Evolutionary conservation across 2,329 filamentous ascomycete species (phyloP), one percentile per base, ranked within the genome.

Genomic region (Nectriaceae sp.): DNA sequence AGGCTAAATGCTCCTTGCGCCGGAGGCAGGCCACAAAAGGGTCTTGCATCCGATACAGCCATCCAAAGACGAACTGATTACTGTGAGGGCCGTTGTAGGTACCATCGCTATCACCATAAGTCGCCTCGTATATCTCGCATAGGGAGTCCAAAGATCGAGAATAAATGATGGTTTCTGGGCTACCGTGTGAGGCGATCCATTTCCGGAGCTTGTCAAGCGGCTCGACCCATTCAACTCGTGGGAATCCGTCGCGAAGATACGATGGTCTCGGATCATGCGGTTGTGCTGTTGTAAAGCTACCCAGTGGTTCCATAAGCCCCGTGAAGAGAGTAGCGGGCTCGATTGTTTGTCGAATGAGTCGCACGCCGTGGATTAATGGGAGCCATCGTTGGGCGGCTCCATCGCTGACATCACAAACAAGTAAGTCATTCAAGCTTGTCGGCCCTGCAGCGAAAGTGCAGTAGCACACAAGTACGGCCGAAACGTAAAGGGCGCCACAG

Each of bases 381-480:
- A 63, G 42, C 59, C 59, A 63, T 20, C 59, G 54, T 16, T 61
- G 60, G 13, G 55, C 42, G 8, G 55, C 49, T 8, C 50, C 49
- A 19, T 62, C 54, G 21, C 49, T 57, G 22, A 57, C 46, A 38
- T 59, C 47, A 49, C 61, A 65, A 15, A 67, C 49, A 11, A 67
- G 58, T 4, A 67, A 54, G 22, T 67, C 65, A 22, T 63, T 52
- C 3, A 52, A 52, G 10, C 60, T 53, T 4, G 53, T 57, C 2
- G 65, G 65, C 2, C 65, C 65, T 5, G 63, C 62, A 21, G 65
- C 65, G 47, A 67, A 65, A 6, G 58, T 59, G 36, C 60, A 65
- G 36, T 64, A 65, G 40, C 64, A 66, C 5, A 65, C 55, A 4
- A 67, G 54, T 18, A 60, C 44, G 6, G 63, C 56, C 2, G 62